phyloP scores from a whole-genome alignment of 2,329 filamentous ascomycete species.

The Aspergillus uvarum region DNA sequence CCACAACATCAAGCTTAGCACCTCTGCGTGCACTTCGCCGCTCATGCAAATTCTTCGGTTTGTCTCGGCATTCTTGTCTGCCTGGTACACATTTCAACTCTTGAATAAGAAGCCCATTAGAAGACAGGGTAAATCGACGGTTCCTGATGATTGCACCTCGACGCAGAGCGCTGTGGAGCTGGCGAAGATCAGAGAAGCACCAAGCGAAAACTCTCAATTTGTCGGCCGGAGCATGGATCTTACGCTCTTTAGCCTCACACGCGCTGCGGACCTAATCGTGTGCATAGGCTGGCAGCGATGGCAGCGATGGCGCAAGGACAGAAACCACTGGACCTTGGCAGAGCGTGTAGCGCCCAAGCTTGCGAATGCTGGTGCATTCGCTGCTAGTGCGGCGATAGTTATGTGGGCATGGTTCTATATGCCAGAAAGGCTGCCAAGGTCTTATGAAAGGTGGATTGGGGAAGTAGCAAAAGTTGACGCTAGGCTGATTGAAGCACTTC shows the following conservation, averaged over 20 bases:
- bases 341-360: constrained; percentile 46
- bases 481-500: constrained; percentile 72
- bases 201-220: constrained; percentile 34
- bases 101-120: constrained; percentile 44
- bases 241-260: constrained; percentile 72
- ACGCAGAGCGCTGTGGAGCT: constrained; percentile 8
- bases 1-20: constrained; percentile 19
- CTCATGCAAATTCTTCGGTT: constrained; percentile 39
- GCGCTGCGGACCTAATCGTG: constrained; percentile 70
- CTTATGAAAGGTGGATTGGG: constrained; percentile 80
- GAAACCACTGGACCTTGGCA: constrained; percentile 32
- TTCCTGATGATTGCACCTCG: constrained; percentile 6
- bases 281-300: constrained; percentile 63
- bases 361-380: constrained; percentile 70
- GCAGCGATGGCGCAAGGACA: constrained; percentile 35
- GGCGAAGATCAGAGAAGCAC: constrained; percentile 9
- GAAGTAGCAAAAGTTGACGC: constrained; percentile 72
- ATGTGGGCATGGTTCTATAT: constrained; percentile 90
- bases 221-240: constrained; percentile 78
- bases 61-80: constrained; percentile 48
- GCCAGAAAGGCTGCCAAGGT: constrained; percentile 66
- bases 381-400: constrained; percentile 68
- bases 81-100: constrained; percentile 51
- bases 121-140: constrained; percentile 14
- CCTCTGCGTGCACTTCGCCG: constrained; percentile 17